These are phyloP conservation scores for Penicillium corylophilum DNA, from an alignment of 2,329 filamentous ascomycete species.

Conservation along the genomic window DNA sequence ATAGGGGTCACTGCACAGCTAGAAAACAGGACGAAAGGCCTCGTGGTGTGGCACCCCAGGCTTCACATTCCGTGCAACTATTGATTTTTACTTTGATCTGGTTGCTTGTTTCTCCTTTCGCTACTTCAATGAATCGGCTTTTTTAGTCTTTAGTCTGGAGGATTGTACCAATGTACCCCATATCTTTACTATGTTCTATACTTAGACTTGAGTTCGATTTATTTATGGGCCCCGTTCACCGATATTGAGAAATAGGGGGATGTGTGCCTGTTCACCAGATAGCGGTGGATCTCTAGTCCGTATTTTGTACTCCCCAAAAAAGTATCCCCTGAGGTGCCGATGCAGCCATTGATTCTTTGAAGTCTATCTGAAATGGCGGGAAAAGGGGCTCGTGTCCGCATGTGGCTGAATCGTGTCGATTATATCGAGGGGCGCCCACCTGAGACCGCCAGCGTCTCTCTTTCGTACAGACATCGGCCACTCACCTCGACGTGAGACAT, in stretches of 20 bases:
- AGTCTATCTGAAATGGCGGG: background rate
- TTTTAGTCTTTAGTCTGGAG: no score
- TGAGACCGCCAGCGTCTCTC: background rate
- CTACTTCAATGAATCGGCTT: background rate
- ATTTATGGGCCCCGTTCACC: background rate
- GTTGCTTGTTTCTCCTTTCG: slow-evolving; percentile 12
- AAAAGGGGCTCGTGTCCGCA: background rate
- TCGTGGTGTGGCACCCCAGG: slow-evolving; percentile 19
- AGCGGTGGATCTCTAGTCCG: background rate
- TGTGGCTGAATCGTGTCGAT: background rate
- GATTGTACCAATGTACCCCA: background rate
- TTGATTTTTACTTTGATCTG: slow-evolving; percentile 8
- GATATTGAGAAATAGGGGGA: background rate
- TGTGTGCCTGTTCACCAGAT: background rate
- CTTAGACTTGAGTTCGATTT: background rate
- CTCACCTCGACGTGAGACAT: background rate
- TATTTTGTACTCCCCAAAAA: background rate
- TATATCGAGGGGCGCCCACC: background rate
- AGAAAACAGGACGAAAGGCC: background rate
- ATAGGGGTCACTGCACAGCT: slow-evolving; percentile 15
- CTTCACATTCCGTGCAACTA: slow-evolving; percentile 20
- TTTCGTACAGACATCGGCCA: background rate
- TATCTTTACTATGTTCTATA: background rate
- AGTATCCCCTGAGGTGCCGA: background rate
- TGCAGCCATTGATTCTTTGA: background rate